Conservation (phyloP, 805 yeast genomes). For the Saturnispora hagleri region DNA sequence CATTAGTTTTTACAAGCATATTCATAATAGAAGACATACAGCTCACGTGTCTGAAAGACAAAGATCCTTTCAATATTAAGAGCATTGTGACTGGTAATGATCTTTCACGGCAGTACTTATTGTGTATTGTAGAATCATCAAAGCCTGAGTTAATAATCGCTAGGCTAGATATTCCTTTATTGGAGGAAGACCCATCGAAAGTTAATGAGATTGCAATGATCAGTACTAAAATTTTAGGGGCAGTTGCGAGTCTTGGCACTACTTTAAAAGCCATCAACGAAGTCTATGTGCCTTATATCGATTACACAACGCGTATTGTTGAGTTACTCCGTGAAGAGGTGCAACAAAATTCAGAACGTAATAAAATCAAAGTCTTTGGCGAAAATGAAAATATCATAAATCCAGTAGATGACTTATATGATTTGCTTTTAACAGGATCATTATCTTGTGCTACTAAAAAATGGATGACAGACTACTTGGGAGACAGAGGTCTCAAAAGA, state of each 20-base stretch:
- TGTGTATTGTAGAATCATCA: not conserved
- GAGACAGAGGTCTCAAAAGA: constrained; percentile 53
- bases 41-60: not conserved
- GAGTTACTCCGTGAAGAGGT: constrained; percentile 31
- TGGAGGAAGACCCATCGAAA: constrained; percentile 17
- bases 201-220: constrained; percentile 21
- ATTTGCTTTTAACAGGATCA: constrained; percentile 44
- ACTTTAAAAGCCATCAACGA: constrained; percentile 22
- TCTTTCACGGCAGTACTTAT: not conserved
- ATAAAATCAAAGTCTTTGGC: not conserved
- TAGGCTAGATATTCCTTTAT: not conserved
- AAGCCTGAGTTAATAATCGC: not conserved
- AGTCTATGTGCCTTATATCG: constrained; percentile 30
- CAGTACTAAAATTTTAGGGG: constrained; percentile 29
- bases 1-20: constrained; percentile 27
- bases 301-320: constrained; percentile 29
- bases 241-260: constrained; percentile 28
- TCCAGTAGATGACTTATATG: constrained; percentile 35
- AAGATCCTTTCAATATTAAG: constrained; percentile 13
- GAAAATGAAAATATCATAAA: constrained; percentile 10
- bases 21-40: constrained; percentile 15
- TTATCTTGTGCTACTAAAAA: constrained; percentile 41
- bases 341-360: constrained; percentile 13
- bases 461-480: constrained; percentile 57
- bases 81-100: not conserved